Percentiles rank a stretch among this genome's conserved stretches.
These are phyloP conservation scores for Phytopythium cucurbitacearum DNA, from an alignment of 352 stramenopile genomes.

Conservation along the genomic window DNA sequence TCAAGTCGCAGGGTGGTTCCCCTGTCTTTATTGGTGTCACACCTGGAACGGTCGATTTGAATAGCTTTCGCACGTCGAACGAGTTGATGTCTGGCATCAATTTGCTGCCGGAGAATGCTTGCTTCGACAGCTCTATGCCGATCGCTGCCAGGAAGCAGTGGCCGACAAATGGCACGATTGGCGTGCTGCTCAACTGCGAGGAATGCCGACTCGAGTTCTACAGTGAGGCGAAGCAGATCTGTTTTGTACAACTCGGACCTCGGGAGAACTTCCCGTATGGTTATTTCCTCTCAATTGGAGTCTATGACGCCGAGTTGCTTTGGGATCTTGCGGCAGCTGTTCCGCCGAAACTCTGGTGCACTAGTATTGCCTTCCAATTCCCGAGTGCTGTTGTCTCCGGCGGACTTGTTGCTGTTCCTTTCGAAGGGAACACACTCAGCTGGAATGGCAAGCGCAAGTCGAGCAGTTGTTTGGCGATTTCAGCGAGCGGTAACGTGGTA, in stretches of 20 bases:
- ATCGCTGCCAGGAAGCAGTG: conserved; percentile 6
- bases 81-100: too few species aligned
- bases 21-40: conserved; percentile 75
- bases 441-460: conserved; percentile 63
- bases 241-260: conserved; percentile 20
- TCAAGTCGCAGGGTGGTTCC: conserved; percentile 37
- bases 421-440: conserved; percentile 55
- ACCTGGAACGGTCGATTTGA: conserved; percentile 53
- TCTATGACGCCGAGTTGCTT: conserved; percentile 52
- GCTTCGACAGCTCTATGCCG: conserved; percentile 4
- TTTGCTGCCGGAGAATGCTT: neutral
- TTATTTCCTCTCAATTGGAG: conserved; percentile 53
- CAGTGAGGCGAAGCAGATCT: conserved; percentile 25
- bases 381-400: conserved; percentile 51
- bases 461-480: conserved; percentile 31
- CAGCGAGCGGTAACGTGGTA: conserved; percentile 46
- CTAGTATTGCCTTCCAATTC: conserved; percentile 48
- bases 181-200: conserved; percentile 62
- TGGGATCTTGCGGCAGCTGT: conserved; percentile 58
- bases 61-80: conserved; percentile 16
- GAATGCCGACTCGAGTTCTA: conserved; percentile 66
- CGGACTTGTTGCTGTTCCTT: conserved; percentile 51
- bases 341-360: conserved; percentile 59
- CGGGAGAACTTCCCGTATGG: conserved; percentile 14
- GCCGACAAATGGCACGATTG: conserved; percentile 22